Evolutionary conservation across 345 rosid genomes (phyloP).

Genomic region (Mercurialis annua): DNA sequence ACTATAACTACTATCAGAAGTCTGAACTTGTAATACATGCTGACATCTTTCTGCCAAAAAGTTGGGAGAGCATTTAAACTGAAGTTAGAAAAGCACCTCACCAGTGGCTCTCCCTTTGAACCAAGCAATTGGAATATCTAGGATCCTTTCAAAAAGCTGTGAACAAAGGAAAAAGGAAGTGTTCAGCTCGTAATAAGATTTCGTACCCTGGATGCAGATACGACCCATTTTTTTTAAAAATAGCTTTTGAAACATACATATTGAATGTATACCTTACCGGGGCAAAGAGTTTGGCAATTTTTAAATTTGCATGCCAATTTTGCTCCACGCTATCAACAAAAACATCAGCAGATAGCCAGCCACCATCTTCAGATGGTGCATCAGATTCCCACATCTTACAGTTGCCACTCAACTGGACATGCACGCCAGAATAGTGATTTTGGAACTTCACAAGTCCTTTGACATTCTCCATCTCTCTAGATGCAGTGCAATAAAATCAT

Average conservation of each 20-base stretch:
- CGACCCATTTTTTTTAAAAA: too few species aligned
- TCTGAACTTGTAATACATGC: not conserved
- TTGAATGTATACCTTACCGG: conserved; percentile 63
- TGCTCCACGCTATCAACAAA: conserved; percentile 79
- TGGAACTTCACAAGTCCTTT: conserved; percentile 84
- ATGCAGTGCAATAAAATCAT: conserved; percentile 19
- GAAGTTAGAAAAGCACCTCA: conserved; percentile 92
- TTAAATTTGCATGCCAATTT: conserved; percentile 91
- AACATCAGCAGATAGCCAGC: conserved; percentile 88
- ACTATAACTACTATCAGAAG: not conserved
- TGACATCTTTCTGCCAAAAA: not conserved
- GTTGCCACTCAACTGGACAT: conserved; percentile 82
- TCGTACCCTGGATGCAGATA: conserved; percentile 5
- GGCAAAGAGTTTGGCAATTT: conserved; percentile 72
- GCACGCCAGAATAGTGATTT: conserved; percentile 73
- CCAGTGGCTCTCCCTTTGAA: conserved; percentile 95
- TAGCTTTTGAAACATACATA: conserved; percentile 9
- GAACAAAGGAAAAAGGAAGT: conserved; percentile 17
- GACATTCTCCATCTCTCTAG: conserved; percentile 82
- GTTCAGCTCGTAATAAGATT: conserved; percentile 14
- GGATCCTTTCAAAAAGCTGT: conserved; percentile 89
- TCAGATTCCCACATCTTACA: conserved; percentile 89
- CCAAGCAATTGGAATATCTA: conserved; percentile 89
- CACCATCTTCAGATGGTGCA: conserved; percentile 74
- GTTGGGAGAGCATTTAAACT: conserved; percentile 10